These are phyloP conservation scores for Penicillium sp. DNA, from an alignment of 2,329 filamentous ascomycete species.

Conservation along the genomic window DNA sequence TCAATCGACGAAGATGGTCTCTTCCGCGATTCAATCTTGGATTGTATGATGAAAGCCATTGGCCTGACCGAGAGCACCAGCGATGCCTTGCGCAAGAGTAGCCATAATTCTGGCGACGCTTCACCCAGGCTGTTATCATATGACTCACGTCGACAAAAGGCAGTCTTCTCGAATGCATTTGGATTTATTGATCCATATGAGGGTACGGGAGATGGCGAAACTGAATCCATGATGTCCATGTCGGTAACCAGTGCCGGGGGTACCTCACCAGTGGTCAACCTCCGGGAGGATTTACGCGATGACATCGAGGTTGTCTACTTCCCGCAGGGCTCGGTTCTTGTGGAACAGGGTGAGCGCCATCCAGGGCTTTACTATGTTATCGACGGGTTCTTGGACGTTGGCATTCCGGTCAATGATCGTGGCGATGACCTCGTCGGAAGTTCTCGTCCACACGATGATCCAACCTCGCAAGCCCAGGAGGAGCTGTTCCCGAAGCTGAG, in stretches of 20 bases:
- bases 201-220: constrained; percentile 71
- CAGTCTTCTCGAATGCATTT: constrained; percentile 83
- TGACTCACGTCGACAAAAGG: constrained; percentile 78
- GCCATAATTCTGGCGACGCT: constrained; percentile 71
- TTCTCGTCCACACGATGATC: constrained; percentile 28
- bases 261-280: constrained; percentile 62
- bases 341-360: constrained; percentile 96
- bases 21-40: constrained; percentile 85
- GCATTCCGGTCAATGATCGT: constrained; percentile 72
- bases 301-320: constrained; percentile 98
- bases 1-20: constrained; percentile 83
- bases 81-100: constrained; percentile 62
- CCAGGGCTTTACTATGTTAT: constrained; percentile 97
- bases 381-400: constrained; percentile 94
- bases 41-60: constrained; percentile 94
- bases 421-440: constrained; percentile 42
- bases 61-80: constrained; percentile 70
- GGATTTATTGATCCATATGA: constrained; percentile 88
- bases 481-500: constrained; percentile 50
- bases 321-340: constrained; percentile 87
- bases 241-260: constrained; percentile 67
- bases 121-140: constrained; percentile 84
- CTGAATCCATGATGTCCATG: constrained; percentile 73
- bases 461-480: constrained; percentile 28
- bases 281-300: constrained; percentile 79